These are phyloP conservation scores for Trichoderma gamsii DNA, from an alignment of 495 filamentous ascomycete species.

Conservation along the genomic window DNA sequence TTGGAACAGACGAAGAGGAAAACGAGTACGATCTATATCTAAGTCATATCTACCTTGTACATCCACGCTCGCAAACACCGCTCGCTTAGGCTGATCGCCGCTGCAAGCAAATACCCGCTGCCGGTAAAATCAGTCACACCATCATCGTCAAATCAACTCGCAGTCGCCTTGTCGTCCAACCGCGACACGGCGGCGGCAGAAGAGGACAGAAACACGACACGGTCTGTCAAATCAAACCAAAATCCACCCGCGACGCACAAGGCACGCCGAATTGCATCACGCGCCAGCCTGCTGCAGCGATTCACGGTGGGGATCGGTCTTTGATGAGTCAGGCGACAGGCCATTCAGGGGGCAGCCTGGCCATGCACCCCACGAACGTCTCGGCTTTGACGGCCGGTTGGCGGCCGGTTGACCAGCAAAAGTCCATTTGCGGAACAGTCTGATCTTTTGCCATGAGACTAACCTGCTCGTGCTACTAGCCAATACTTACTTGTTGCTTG, in stretches of 20 bases:
- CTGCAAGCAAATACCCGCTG: no score
- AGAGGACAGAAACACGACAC: not conserved
- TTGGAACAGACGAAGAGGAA: no score
- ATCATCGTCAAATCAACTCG: not conserved
- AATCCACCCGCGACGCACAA: not conserved
- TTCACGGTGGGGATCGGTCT: not conserved
- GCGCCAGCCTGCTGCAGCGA: constrained; percentile 3
- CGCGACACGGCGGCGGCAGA: not conserved
- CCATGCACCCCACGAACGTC: constrained; percentile 13
- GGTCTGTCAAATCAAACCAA: not conserved
- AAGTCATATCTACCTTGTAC: no score
- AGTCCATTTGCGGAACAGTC: not conserved
- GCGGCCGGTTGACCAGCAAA: not conserved
- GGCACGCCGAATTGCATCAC: constrained; percentile 11
- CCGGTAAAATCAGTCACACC: not conserved
- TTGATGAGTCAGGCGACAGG: constrained; percentile 14
- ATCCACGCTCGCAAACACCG: no score
- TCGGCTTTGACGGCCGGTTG: constrained; percentile 5
- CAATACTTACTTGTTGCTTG: no score
- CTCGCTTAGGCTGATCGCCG: no score
- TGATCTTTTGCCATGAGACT: not conserved
- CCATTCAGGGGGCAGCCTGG: not conserved
- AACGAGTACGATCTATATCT: no score
- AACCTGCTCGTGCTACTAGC: not conserved
- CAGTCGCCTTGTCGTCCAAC: not conserved